Base-by-base conservation (phyloP, 116 monocot species). In the Posidonia oceanica region DNA sequence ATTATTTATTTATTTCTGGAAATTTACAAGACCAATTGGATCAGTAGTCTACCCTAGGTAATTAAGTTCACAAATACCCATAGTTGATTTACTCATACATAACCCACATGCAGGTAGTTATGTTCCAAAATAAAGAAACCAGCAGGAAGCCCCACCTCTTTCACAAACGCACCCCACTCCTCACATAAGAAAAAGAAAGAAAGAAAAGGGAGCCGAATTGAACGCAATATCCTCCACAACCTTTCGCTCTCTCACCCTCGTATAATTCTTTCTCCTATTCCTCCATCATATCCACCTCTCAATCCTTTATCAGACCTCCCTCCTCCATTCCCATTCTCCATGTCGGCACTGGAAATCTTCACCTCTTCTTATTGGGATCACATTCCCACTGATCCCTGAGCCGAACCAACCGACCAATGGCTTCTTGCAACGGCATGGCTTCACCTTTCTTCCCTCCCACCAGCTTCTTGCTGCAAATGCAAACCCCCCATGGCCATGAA, bases 391-490 rank as follows among this genome's bases (percentile, higher is more conserved):
- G 56, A 22, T 59, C 39, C 44, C 1, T 66, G 67, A 54, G 54
- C 51, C 15, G 13, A 52, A 42, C 18, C 39, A 11, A 4, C 17
- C 22, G 7, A 41, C 48, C 6, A 36, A 83, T 83, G 78, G 58
- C 67, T 20, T 79, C 67, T 20, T 79, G 79, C 73, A 79, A 79
- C 71, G 81, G 79, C 36, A 84, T 84, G 80, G 81, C 83, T 63
- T 77, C 81, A 51, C 70, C 88, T 44, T 82, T 88, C 78, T 84
- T 84, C 82, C 75, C 80, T 21, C 66, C 81, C 2, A 29, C 42
- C 17, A 83, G 69, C 62, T 84, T 79, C 61, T 54, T 84, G 40
- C 75, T 88, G 44, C 88, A 84, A 68, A 78, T 82, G 79, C 87
- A 87, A 70, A 81, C 79, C 54, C 67, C 75, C 67, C 21, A 36